Evolutionary conservation across 768 basidiomycete species (phyloP).

Genomic region (Gymnopilus junonius): DNA sequence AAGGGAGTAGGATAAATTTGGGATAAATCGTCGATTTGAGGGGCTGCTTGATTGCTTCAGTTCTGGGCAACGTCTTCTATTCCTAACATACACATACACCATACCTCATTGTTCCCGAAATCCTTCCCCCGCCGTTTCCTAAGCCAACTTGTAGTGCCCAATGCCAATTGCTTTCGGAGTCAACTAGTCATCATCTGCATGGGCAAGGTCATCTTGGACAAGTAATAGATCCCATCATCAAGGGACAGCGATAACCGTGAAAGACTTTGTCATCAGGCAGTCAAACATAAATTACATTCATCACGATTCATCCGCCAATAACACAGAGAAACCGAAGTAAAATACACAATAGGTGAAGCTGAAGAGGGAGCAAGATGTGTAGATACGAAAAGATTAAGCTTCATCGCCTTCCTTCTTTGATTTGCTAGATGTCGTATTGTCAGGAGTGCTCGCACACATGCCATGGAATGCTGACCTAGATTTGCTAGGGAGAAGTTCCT

Average conservation of each 20-base stretch:
- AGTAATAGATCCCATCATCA: too few relatives aligned
- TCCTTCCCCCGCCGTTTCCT: too few relatives aligned
- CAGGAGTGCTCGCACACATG: neutral
- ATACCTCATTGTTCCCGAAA: neutral
- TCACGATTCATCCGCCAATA: neutral
- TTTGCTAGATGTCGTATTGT: slow-evolving; percentile 28
- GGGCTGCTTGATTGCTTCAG: neutral
- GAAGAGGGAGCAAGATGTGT: neutral
- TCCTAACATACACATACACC: neutral
- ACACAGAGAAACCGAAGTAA: slow-evolving; percentile 4
- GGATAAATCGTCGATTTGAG: neutral
- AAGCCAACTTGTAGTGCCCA: too few relatives aligned
- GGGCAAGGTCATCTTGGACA: too few relatives aligned
- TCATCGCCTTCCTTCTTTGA: slow-evolving; percentile 47
- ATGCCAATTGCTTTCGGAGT: too few relatives aligned
- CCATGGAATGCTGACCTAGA: slow-evolving; percentile 31
- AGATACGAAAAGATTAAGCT: slow-evolving; percentile 27
- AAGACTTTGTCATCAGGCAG: too few relatives aligned
- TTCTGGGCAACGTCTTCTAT: neutral
- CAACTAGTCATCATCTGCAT: too few relatives aligned
- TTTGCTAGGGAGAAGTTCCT: slow-evolving; percentile 49
- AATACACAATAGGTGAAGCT: slow-evolving; percentile 6
- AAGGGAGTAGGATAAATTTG: neutral
- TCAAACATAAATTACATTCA: slow-evolving; percentile 3
- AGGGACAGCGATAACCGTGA: too few relatives aligned